phyloP scores from a whole-genome alignment of 345 rosid species.

The Lepidium sativum region DNA sequence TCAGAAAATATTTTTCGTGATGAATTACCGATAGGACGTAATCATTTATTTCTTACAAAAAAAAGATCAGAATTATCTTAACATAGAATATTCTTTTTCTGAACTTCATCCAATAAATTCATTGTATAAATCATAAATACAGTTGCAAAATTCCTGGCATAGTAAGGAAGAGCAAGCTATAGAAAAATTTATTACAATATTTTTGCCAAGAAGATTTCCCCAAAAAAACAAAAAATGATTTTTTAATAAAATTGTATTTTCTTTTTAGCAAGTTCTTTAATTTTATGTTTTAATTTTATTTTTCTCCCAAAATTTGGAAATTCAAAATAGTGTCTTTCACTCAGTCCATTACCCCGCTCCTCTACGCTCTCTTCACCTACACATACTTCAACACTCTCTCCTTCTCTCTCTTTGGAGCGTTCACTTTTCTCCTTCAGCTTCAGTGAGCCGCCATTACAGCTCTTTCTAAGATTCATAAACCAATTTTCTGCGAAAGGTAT shows the following conservation, averaged over 20 bases:
- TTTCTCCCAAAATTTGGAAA: neutral
- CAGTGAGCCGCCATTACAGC: conserved; percentile 18
- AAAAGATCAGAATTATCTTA: no score
- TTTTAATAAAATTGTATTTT: neutral
- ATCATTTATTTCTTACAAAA: no score
- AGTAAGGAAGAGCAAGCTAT: conserved; percentile 3
- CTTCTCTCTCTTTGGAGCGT: conserved; percentile 8
- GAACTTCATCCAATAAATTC: no score
- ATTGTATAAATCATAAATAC: neutral
- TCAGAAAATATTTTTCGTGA: no score
- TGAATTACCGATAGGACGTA: no score
- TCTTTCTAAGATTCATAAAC: conserved; percentile 21
- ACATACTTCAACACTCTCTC: conserved; percentile 12
- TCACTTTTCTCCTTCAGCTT: conserved; percentile 7
- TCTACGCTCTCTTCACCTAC: conserved; percentile 25
- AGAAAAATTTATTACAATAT: neutral
- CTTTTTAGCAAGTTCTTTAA: neutral
- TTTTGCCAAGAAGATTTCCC: neutral
- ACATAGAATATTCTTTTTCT: no score
- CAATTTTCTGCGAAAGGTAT: conserved; percentile 21
- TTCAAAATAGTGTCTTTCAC: conserved; percentile 60
- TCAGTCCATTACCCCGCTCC: conserved; percentile 42
- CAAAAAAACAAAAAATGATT: neutral
- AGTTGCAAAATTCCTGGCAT: conserved; percentile 1
- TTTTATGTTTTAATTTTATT: neutral